These are phyloP conservation scores for Santalum album DNA, from an alignment of 164 flowering plant species.

Conservation along the genomic window DNA sequence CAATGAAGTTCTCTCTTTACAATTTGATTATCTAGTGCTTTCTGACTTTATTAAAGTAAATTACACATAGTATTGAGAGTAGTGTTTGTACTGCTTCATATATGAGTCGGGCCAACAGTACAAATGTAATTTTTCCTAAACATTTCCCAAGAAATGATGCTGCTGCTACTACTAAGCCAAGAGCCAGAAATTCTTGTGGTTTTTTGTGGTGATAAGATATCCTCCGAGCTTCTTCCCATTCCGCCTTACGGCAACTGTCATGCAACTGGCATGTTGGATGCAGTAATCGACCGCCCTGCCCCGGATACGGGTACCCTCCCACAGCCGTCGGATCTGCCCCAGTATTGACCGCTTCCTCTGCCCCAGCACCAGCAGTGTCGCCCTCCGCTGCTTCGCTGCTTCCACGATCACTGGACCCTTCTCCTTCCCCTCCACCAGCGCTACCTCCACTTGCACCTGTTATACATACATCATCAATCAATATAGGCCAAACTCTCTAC, in stretches of 20 bases:
- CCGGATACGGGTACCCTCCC: constrained; percentile 10
- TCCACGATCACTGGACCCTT: constrained; percentile 32
- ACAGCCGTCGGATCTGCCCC: constrained; percentile 18
- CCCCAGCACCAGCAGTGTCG: constrained; percentile 26
- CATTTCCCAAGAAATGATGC: too few relatives aligned
- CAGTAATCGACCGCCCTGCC: constrained; percentile 21
- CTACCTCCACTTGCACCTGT: constrained; percentile 28
- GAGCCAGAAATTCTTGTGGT: constrained; percentile 35
- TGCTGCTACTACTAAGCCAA: constrained; percentile 16
- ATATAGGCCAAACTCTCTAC: not conserved
- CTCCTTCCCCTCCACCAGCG: constrained; percentile 25
- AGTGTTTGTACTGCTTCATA: too few relatives aligned
- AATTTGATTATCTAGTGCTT: too few relatives aligned
- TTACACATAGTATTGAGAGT: too few relatives aligned
- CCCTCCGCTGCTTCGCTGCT: constrained; percentile 25
- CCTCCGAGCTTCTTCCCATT: constrained; percentile 28
- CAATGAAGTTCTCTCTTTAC: too few relatives aligned
- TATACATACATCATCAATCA: not conserved
- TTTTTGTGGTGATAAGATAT: constrained; percentile 30
- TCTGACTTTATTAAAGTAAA: too few relatives aligned
- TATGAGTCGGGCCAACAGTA: too few relatives aligned
- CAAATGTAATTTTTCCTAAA: not conserved
- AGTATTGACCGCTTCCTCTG: constrained; percentile 18
- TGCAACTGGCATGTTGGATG: constrained; percentile 26
- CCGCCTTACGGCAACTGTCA: constrained; percentile 29